A percentile compares a stretch with the other conserved stretches of the same genome.
Conservation (phyloP, 1,284 basidiomycete genomes). For the Pseudozyma sp. region DNA sequence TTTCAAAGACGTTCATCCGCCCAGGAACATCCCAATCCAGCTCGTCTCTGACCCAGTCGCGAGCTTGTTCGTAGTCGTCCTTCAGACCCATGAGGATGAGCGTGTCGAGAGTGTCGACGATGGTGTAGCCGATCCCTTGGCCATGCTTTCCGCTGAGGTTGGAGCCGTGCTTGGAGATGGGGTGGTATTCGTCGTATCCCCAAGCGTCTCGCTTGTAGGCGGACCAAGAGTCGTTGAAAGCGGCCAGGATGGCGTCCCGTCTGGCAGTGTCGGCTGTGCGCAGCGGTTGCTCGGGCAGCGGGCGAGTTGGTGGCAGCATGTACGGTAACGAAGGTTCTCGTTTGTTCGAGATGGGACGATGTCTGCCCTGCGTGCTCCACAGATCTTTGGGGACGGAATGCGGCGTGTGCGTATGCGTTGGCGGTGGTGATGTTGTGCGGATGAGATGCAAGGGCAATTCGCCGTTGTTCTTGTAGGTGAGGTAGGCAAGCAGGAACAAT, state of each 20-base stretch:
- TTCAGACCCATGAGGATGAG: slow-evolving; percentile 85
- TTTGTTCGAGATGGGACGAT: not conserved
- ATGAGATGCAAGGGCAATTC: slow-evolving; percentile 18
- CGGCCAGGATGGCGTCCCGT: slow-evolving; percentile 52
- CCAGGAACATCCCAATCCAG: slow-evolving; percentile 83
- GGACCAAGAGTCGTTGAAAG: slow-evolving; percentile 64
- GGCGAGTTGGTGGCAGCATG: slow-evolving; percentile 38
- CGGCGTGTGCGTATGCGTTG: not conserved
- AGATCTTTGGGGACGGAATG: not conserved
- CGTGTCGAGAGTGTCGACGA: slow-evolving; percentile 75
- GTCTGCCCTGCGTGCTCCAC: slow-evolving; percentile 1
- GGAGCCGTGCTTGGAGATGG: slow-evolving; percentile 54
- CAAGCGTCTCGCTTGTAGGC: slow-evolving; percentile 65
- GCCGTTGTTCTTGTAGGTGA: slow-evolving; percentile 34
- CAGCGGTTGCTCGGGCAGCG: slow-evolving; percentile 45
- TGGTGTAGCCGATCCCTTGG: slow-evolving; percentile 64
- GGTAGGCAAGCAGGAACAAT: slow-evolving; percentile 26
- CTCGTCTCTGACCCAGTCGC: slow-evolving; percentile 79
- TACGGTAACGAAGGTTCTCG: slow-evolving; percentile 38
- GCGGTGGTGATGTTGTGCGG: not conserved
- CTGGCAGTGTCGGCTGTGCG: slow-evolving; percentile 44
- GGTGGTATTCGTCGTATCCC: slow-evolving; percentile 68
- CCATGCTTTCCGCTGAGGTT: slow-evolving; percentile 56
- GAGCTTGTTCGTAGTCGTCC: slow-evolving; percentile 81
- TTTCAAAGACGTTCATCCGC: slow-evolving; percentile 90